Base-by-base conservation (phyloP, 2,329 filamentous ascomycete genomes). In the Cercospora sp. region DNA sequence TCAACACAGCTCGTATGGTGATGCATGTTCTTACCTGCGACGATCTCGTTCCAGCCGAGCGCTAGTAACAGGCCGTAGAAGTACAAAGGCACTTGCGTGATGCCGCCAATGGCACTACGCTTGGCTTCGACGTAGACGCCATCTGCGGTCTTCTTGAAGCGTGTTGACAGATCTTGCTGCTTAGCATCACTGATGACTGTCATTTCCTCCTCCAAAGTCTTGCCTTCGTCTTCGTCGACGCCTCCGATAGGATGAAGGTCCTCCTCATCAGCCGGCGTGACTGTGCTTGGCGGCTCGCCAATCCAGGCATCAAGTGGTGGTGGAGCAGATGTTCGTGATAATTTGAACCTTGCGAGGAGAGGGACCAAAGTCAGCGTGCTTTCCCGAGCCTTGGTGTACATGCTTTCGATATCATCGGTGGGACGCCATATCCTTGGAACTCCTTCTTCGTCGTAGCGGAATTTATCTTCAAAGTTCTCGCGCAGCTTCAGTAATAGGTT, bases 381-480 rank as follows among this genome's bases (percentile, higher is more conserved):
- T 81, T 98, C 94, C 71, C 94, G 89, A 3, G 95, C 94, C 71
- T 89, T 90, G 40, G 93, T 97, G 81, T 98, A 99, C 51, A 96
- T 84, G 57, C 94, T 94, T 82, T 99, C 95, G 69, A 99, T 99
- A 77, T 99, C 95, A 78, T 99, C 95, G 1, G 90, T 94, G 1
- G 95, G 95, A 26, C 94, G 89, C 95, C 95, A 99, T 80, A 99
- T 97, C 68, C 95, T 88, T 5, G 95, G 95, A 4, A 99, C 95
- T 28, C 95, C 95, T 6, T 89, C 89, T 68, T 97, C 94, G 76
- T 99, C 95, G 76, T 99, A 99, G 71, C 95, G 90, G 87, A 99
- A 99, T 81, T 97, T 97, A 83, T 99, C 95, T 81, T 99, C 95
- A 74, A 99, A 99, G 82, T 97, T 98, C 80, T 99, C 95, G 40